A percentile compares a stretch with the other conserved stretches of the same genome.
phyloP scores from a whole-genome alignment of 169 alveolate species.

The Hepatocystis sp. region DNA sequence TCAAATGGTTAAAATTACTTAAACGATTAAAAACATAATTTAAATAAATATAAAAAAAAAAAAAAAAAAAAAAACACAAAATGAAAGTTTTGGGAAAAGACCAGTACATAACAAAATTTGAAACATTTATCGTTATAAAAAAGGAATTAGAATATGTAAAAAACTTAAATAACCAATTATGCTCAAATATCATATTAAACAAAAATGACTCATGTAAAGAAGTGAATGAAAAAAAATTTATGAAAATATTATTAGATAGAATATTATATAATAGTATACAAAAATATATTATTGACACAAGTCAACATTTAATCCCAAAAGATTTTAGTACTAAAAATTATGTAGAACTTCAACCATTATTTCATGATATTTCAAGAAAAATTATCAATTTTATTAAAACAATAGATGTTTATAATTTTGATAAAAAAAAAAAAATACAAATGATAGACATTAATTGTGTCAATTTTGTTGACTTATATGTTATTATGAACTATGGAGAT shows the following conservation, averaged over 20 bases:
- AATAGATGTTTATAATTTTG: conserved; percentile 36
- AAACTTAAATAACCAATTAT: conserved; percentile 54
- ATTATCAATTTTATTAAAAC: conserved; percentile 57
- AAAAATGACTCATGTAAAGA: conserved; percentile 33
- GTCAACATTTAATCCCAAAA: conserved; percentile 51
- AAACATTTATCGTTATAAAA: conserved; percentile 56
- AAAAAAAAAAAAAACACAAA: neutral
- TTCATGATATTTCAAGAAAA: conserved; percentile 8
- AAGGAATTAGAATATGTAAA: conserved; percentile 61
- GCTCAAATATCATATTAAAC: conserved; percentile 14
- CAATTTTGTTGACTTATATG: conserved; percentile 65
- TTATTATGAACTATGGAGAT: conserved; percentile 61
- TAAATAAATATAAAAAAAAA: too few relatives aligned
- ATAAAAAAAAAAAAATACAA: conserved; percentile 67
- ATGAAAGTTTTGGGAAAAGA: conserved; percentile 73
- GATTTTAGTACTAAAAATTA: conserved; percentile 21
- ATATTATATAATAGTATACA: conserved; percentile 39
- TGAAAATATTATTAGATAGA: conserved; percentile 56
- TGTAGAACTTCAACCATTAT: neutral
- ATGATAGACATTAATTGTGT: conserved; percentile 62
- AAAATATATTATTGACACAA: conserved; percentile 57
- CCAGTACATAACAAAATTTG: conserved; percentile 59
- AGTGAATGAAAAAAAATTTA: conserved; percentile 41
- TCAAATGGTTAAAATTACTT: too few relatives aligned
- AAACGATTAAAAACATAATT: too few relatives aligned